Evolutionary conservation across 192 early-diverging fungal genomes (phyloP).

Genomic region (Coemansia sp.): DNA sequence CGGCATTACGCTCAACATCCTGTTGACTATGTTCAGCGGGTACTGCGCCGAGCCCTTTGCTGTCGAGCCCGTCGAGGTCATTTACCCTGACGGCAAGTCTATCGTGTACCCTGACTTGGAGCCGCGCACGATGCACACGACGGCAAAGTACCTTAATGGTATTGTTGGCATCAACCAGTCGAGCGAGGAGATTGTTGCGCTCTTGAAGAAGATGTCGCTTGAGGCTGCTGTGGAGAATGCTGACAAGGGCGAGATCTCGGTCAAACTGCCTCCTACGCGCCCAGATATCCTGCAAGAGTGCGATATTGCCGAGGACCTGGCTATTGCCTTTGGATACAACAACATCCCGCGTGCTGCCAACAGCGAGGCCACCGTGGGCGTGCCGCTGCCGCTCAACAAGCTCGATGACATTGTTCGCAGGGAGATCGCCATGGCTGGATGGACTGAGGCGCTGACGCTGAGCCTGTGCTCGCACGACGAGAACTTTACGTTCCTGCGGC

Average conservation of each 20-base stretch:
- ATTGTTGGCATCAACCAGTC: slow-evolving; percentile 74
- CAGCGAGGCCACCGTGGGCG: slow-evolving; percentile 78
- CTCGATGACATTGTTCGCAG: slow-evolving; percentile 80
- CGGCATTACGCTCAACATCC: slow-evolving; percentile 88
- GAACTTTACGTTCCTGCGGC: slow-evolving; percentile 87
- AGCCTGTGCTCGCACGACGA: slow-evolving; percentile 98
- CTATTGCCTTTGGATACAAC: slow-evolving; percentile 96
- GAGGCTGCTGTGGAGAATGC: slow-evolving; percentile 57
- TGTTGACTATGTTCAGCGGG: slow-evolving; percentile 94
- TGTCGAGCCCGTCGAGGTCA: slow-evolving; percentile 90
- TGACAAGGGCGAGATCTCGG: slow-evolving; percentile 56
- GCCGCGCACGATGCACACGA: slow-evolving; percentile 67
- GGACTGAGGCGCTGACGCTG: slow-evolving; percentile 91
- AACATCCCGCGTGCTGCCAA: slow-evolving; percentile 82
- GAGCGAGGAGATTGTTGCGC: slow-evolving; percentile 67
- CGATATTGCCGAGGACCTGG: slow-evolving; percentile 98
- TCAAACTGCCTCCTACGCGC: slow-evolving; percentile 85
- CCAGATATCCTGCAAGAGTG: slow-evolving; percentile 95
- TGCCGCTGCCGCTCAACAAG: slow-evolving; percentile 91
- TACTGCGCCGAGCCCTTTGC: slow-evolving; percentile 91
- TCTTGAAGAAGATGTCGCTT: slow-evolving; percentile 88
- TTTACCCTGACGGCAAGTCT: slow-evolving; percentile 75
- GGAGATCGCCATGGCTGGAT: slow-evolving; percentile 88
- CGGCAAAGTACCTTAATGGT: slow-evolving; percentile 85
- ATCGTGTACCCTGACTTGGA: slow-evolving; percentile 74